phyloP scores from a whole-genome alignment of 164 flowering plant species.

The Echeveria elegans region DNA sequence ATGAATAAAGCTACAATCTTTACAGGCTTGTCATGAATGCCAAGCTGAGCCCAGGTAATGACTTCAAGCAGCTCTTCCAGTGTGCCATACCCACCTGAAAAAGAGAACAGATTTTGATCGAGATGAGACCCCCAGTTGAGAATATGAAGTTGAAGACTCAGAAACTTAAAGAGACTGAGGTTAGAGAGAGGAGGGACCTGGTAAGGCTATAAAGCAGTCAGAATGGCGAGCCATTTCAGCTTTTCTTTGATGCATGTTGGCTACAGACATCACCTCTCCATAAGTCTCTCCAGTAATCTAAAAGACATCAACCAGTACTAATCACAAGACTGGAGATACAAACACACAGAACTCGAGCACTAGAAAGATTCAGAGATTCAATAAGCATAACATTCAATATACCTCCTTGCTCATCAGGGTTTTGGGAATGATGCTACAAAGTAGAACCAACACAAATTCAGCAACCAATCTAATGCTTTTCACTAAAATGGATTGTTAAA shows the following conservation, averaged over 20 bases:
- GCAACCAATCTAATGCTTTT: neutral
- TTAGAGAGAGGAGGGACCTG: neutral
- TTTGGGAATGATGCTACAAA: constrained; percentile 6
- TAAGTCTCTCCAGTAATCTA: constrained; percentile 4
- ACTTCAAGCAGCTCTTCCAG: constrained; percentile 30
- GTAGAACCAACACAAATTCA: neutral
- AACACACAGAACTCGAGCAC: too few relatives aligned
- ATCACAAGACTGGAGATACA: neutral
- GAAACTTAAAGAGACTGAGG: neutral
- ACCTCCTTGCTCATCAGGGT: constrained; percentile 8
- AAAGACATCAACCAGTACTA: neutral
- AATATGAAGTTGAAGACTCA: neutral
- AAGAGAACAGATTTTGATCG: neutral
- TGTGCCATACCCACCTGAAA: constrained; percentile 31
- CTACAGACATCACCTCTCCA: constrained; percentile 8
- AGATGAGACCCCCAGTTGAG: neutral
- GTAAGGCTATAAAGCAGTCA: constrained; percentile 9
- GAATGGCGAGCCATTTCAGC: constrained; percentile 10
- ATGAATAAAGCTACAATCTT: neutral
- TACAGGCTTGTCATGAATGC: constrained; percentile 30
- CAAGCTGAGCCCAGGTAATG: constrained; percentile 31
- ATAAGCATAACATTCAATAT: neutral
- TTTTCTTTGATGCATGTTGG: constrained; percentile 11
- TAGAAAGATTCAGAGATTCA: too few relatives aligned
- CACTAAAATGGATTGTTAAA: neutral